Conservation (phyloP, 345 rosid genomes). For the Noccaea bulbosa region DNA sequence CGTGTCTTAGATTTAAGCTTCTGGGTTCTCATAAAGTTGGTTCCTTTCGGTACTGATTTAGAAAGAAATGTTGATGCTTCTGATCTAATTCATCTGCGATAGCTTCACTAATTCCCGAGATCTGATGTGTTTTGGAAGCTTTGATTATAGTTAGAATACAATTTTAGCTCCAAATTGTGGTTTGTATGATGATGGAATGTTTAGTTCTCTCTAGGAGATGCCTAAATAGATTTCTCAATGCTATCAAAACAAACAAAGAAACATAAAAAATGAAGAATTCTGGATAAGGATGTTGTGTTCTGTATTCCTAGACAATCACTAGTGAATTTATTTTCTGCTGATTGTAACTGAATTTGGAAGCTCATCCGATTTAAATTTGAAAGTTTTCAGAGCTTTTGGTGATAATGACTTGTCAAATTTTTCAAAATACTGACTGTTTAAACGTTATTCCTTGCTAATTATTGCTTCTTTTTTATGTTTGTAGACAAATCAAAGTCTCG, state of each 20-base stretch:
- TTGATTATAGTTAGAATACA: constrained; percentile 8
- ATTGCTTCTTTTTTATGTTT: constrained; percentile 3
- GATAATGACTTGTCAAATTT: background rate
- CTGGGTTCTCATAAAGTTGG: constrained; percentile 35
- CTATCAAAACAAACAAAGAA: constrained; percentile 10
- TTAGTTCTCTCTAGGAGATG: constrained; percentile 10
- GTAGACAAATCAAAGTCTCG: constrained; percentile 81
- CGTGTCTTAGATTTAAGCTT: constrained; percentile 34
- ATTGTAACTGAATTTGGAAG: constrained; percentile 7
- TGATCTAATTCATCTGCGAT: constrained; percentile 49
- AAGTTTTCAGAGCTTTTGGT: background rate
- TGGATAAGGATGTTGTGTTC: background rate
- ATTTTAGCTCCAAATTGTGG: constrained; percentile 20
- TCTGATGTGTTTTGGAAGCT: constrained; percentile 47
- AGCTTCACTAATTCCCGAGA: constrained; percentile 45
- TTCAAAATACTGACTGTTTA: background rate
- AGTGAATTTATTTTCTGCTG: background rate
- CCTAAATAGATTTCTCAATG: background rate
- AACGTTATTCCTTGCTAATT: background rate
- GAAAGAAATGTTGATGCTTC: constrained; percentile 33
- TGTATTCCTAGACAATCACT: constrained; percentile 11
- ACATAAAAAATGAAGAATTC: background rate
- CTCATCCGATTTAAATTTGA: background rate
- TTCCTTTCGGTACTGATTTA: constrained; percentile 36
- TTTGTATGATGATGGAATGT: constrained; percentile 16